Conservation (phyloP, 2,329 filamentous ascomycete species). For the Dactylellina parvicollis region DNA sequence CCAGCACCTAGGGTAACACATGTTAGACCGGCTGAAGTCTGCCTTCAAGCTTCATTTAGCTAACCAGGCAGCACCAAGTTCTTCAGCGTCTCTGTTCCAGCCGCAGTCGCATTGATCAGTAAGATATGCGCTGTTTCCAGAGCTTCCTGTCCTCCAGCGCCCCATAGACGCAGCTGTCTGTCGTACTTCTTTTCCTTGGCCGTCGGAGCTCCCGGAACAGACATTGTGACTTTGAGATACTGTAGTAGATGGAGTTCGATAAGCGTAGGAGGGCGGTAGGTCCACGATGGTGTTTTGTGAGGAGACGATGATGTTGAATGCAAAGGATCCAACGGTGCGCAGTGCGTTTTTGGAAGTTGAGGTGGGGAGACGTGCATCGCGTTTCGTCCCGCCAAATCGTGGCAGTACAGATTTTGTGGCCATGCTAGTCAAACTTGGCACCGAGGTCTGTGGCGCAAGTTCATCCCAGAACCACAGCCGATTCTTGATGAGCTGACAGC, state of each 20-base stretch:
- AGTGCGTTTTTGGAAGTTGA: conserved; percentile 39
- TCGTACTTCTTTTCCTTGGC: conserved; percentile 77
- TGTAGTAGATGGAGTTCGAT: not conserved
- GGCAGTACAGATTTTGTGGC: conserved; percentile 22
- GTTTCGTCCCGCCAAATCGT: conserved; percentile 40
- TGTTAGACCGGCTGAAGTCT: not conserved
- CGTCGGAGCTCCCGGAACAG: conserved; percentile 54
- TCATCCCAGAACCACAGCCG: not conserved
- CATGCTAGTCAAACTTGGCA: not conserved
- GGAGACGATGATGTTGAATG: not conserved
- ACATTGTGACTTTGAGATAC: conserved; percentile 21
- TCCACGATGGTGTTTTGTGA: not conserved
- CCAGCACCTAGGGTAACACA: conserved; percentile 73
- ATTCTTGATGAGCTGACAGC: too few relatives aligned
- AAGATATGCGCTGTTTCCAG: conserved; percentile 92
- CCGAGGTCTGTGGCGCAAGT: not conserved
- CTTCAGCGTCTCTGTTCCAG: conserved; percentile 90
- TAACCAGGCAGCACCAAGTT: conserved; percentile 90
- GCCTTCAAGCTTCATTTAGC: conserved; percentile 45
- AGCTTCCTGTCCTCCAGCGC: conserved; percentile 86
- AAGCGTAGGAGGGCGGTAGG: conserved; percentile 9
- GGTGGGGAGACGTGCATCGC: conserved; percentile 53
- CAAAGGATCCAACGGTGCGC: conserved; percentile 22
- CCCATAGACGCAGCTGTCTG: conserved; percentile 93
- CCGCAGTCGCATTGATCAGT: conserved; percentile 86